phyloP scores from a whole-genome alignment of 2,329 filamentous ascomycete species.

The Emmonsia crescens region DNA sequence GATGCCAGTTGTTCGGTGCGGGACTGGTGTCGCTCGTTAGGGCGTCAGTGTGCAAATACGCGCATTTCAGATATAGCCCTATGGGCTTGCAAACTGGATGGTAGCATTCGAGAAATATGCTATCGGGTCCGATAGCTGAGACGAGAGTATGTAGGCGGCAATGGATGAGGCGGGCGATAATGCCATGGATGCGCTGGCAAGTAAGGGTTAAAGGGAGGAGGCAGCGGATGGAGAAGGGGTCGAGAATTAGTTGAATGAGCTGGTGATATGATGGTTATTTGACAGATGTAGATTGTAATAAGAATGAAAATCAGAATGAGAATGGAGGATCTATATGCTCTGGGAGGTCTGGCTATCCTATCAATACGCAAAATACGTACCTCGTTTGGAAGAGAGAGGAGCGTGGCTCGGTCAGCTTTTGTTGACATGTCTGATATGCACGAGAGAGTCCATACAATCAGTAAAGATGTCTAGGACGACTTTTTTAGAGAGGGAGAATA shows the following conservation, averaged over 20 bases:
- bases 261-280: background rate
- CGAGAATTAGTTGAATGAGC: conserved; percentile 1
- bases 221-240: conserved; percentile 28
- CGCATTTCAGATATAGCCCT: conserved; percentile 59
- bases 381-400: conserved; percentile 4
- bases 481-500: no score
- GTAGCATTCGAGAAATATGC: conserved; percentile 67
- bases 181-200: conserved; percentile 52
- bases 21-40: conserved; percentile 32
- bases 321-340: background rate
- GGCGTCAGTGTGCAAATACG: conserved; percentile 53
- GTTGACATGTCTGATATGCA: background rate
- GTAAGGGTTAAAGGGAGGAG: conserved; percentile 49
- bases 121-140: conserved; percentile 45
- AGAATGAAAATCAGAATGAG: background rate
- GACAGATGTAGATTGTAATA: background rate
- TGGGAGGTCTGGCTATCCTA: background rate
- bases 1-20: background rate
- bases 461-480: no score
- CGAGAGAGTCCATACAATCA: no score
- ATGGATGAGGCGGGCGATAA: conserved; percentile 54
- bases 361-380: background rate
- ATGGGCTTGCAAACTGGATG: conserved; percentile 59
- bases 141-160: conserved; percentile 51
- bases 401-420: background rate